phyloP scores from a whole-genome alignment of 1,139 yeast species.

The Arxiozyma telluris region DNA sequence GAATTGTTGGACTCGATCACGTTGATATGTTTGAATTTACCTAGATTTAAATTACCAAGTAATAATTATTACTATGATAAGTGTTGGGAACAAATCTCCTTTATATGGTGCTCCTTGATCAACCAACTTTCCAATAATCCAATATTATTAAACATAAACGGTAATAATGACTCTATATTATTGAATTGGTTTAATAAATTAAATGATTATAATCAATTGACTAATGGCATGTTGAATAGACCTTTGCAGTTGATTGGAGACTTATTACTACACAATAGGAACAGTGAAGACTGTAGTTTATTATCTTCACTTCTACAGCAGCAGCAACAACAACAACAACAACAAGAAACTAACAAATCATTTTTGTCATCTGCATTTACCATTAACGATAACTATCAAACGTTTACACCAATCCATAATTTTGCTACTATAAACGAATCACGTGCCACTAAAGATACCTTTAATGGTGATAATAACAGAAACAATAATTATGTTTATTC shows the following conservation, averaged over 20 bases:
- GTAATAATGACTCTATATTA: slow-evolving; percentile 11
- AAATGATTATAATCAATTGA: slow-evolving; percentile 47
- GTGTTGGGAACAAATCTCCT: slow-evolving; percentile 73
- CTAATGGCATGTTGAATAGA: slow-evolving; percentile 42
- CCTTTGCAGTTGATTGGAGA: slow-evolving; percentile 41
- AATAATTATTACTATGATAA: slow-evolving; percentile 64
- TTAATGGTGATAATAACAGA: too few relatives aligned
- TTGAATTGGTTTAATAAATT: slow-evolving; percentile 50
- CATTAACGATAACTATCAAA: not conserved
- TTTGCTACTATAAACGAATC: not conserved
- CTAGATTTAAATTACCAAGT: slow-evolving; percentile 60
- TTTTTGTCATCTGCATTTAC: not conserved
- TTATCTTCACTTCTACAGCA: not conserved
- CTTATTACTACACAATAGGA: not conserved
- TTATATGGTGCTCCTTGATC: slow-evolving; percentile 64
- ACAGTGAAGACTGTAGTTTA: not conserved
- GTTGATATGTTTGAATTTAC: slow-evolving; percentile 54
- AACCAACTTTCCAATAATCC: slow-evolving; percentile 36
- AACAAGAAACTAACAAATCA: not conserved
- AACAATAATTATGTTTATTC: too few relatives aligned
- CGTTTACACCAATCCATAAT: not conserved
- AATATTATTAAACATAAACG: slow-evolving; percentile 6
- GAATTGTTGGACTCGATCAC: slow-evolving; percentile 64
- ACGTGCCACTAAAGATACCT: not conserved
- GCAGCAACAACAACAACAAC: not conserved